Base-by-base conservation (phyloP, 345 rosid genomes). In the Noccaea bulbosa region DNA sequence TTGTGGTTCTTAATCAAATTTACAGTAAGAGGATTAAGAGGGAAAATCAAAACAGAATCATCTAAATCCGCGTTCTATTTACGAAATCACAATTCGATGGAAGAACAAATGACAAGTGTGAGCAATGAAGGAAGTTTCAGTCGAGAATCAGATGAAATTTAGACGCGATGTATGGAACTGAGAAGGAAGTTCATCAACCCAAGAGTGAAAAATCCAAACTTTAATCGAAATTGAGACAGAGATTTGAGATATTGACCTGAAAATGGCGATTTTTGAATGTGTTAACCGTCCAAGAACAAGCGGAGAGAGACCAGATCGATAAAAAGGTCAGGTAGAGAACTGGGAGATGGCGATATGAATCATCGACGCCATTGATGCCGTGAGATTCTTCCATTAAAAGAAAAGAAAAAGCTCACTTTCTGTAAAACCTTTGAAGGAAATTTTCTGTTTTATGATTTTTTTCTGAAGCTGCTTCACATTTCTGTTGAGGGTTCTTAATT, bases 251-350 rank as follows among this genome's bases (percentile, higher is more conserved):
- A 53, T 43, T 40, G 68, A 86, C 93, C 96, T 84, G 97, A 81
- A 81, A 84, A 50, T 85, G 89, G 59, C 93, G 87, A 78, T 83
- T 93, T 63, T 79, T 83, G 76, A 83, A 93, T 68, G 96, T 90
- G 82, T 88, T 85, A 77, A 84, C 64, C 71, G 98, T 85, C 97
- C 98, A 93, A 33, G 83, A 88, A 71, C 82, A 86, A 83, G 92
- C 91, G 55, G 89, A 90, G 78, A 93, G 51, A 73, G 85, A 73
- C 97, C 97, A 93, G 59, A 93, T 73, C 51, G 72, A 75, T 34
- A 90, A 80, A 59, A 93, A 85, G 20, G 84, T 82, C 46, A 90
- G 71, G 84, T 90, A 86, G 52, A 90, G 83, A 24, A 87, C 66
- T 14, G 98, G 96, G 14, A 93, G 87, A 38, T 85, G 86, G 49